Conservation (phyloP, 2,329 filamentous ascomycete species). For the Chrysoporthe austroafricana region DNA sequence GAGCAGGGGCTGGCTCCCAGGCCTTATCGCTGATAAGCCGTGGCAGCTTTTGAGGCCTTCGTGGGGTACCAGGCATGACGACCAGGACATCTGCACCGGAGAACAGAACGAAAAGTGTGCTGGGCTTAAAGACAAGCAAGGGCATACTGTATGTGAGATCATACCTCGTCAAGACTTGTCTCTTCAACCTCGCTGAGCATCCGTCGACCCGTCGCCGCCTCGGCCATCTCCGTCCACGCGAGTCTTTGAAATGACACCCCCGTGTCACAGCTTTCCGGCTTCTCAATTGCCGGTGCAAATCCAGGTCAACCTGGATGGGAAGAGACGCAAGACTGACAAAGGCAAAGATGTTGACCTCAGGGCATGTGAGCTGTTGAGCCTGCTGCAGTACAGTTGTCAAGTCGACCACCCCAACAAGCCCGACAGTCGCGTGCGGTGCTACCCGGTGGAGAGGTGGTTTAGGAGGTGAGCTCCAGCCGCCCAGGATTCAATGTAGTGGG, state of each 20-base stretch:
- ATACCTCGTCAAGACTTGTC: slow-evolving; percentile 62
- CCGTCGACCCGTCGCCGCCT: slow-evolving; percentile 50
- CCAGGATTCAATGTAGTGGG: background rate
- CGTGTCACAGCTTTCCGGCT: slow-evolving; percentile 58
- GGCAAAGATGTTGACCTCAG: slow-evolving; percentile 52
- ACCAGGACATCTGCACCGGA: slow-evolving; percentile 15
- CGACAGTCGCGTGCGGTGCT: slow-evolving; percentile 57
- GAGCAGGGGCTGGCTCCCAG: slow-evolving; percentile 10
- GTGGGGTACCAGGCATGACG: slow-evolving; percentile 15
- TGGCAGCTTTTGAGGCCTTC: slow-evolving; percentile 11
- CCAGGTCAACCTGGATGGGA: slow-evolving; percentile 53
- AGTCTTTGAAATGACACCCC: slow-evolving; percentile 57
- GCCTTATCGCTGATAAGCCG: slow-evolving; percentile 19
- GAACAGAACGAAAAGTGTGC: background rate
- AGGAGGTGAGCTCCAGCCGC: slow-evolving; percentile 52
- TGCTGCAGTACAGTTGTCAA: slow-evolving; percentile 65
- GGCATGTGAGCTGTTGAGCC: slow-evolving; percentile 58
- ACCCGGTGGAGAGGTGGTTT: slow-evolving; percentile 62
- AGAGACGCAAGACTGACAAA: slow-evolving; percentile 54
- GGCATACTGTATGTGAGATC: slow-evolving; percentile 15
- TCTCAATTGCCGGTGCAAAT: slow-evolving; percentile 53
- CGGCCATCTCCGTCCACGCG: slow-evolving; percentile 36
- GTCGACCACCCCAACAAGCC: slow-evolving; percentile 51
- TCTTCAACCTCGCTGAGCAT: slow-evolving; percentile 61
- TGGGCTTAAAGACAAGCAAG: background rate